Evolutionary conservation across 805 yeast genomes (phyloP).

Genomic region (Brettanomyces sp.): DNA sequence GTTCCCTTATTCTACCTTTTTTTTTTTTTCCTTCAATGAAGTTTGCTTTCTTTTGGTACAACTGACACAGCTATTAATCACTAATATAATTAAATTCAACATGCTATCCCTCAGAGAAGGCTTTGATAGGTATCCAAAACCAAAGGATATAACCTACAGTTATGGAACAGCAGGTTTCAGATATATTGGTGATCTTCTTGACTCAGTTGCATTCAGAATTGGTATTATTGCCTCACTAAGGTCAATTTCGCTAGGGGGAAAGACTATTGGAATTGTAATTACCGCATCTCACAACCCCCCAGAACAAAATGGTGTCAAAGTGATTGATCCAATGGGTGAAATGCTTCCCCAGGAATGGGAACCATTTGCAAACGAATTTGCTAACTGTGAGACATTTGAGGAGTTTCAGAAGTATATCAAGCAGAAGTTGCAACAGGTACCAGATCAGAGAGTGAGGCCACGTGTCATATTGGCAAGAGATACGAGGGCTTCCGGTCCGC

Average conservation of each 20-base stretch:
- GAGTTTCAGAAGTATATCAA: constrained; percentile 32
- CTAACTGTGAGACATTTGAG: constrained; percentile 50
- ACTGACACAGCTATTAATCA: no score
- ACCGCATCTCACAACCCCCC: constrained; percentile 96
- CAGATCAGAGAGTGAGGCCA: not conserved
- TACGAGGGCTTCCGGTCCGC: constrained; percentile 77
- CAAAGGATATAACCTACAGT: constrained; percentile 33
- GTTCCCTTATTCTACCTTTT: no score
- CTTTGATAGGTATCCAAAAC: constrained; percentile 32
- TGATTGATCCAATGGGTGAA: constrained; percentile 89
- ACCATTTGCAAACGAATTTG: constrained; percentile 63
- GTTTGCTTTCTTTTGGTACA: no score
- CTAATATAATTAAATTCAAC: no score
- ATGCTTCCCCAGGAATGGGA: constrained; percentile 89
- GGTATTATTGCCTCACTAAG: constrained; percentile 78
- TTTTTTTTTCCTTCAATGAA: no score
- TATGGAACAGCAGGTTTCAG: constrained; percentile 99
- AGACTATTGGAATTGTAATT: constrained; percentile 88
- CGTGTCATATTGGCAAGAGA: constrained; percentile 71
- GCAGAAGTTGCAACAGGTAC: constrained; percentile 2
- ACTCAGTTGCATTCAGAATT: constrained; percentile 74
- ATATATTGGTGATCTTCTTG: constrained; percentile 56
- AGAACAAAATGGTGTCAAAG: constrained; percentile 80
- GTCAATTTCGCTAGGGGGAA: constrained; percentile 48
- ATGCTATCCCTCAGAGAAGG: constrained; percentile 6